Base-by-base conservation (phyloP, 306 rosid genomes). In the Inga oerstediana region DNA sequence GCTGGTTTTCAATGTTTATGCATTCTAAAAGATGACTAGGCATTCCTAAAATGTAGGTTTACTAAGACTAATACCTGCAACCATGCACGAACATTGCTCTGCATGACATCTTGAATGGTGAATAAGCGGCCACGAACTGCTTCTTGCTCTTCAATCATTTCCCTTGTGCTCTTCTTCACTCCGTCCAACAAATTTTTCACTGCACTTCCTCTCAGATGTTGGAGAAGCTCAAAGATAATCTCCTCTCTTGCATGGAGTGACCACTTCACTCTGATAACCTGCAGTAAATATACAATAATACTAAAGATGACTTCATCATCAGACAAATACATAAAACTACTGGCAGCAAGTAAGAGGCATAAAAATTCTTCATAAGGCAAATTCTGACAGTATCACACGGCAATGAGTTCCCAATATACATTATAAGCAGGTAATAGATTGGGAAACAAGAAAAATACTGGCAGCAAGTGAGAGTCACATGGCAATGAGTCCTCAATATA, bases 241-340 rank as follows among this genome's bases (percentile, higher is more conserved):
- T 97, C 99, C 34, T 97, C 98, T 82, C 99, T 90, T n/a, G 99
- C 99, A 84, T 97, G 99, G 86, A 94, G 97, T 19, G 97, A 91
- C 99, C 97, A 94, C 83, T 97, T 97, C 81, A 97, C 99, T 86
- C 98, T 91, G 79, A 97, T 97, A 85, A 97, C 99, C 99, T 97
- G 86, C 85, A 80, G 72, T 41, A 7, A 61, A 72, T 79, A 62
- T 66, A 79, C 65, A 66, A 39, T 39, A 51, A 52, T 65, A 76
- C 52, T 27, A 52, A 70, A 69, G 61, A 84, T 11, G 59, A 75
- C 44, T 58, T 74, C n/a, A 37, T 69, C 11, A 83, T 16, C 16
- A 61, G 56, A 54, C 44, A 51, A 54, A 54, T 4, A 61, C 27
- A 51, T 7, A 56, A 56, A 56, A 39, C 8, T 54, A 45, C 65